Percentiles rank a stretch among this genome's conserved stretches.
These are phyloP conservation scores for Spathaspora hagerdaliae DNA, from an alignment of 805 yeast genomes.

Conservation along the genomic window DNA sequence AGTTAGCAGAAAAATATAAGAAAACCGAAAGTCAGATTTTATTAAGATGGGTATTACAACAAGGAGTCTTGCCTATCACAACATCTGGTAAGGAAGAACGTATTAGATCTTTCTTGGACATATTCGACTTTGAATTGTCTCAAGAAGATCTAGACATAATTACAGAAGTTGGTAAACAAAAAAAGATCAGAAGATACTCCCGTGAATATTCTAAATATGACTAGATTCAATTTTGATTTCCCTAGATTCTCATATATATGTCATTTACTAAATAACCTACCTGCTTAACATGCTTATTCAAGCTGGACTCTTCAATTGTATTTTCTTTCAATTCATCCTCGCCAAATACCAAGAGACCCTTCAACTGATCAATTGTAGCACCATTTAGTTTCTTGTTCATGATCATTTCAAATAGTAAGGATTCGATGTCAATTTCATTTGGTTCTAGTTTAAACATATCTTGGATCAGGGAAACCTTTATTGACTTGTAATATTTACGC, in stretches of 20 bases:
- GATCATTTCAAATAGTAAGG: conserved; percentile 31
- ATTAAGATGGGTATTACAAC: conserved; percentile 42
- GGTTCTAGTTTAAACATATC: conserved; percentile 14
- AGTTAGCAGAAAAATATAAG: conserved; percentile 35
- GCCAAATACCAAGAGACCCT: conserved; percentile 21
- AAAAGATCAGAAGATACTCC: conserved; percentile 22
- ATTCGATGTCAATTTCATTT: conserved; percentile 17
- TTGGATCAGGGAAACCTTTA: conserved; percentile 17
- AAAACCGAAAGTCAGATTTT: conserved; percentile 38
- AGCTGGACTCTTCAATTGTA: conserved; percentile 4
- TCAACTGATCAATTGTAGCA: conserved; percentile 31
- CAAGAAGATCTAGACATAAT: conserved; percentile 39
- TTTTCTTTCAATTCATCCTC: conserved; percentile 6
- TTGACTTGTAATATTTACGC: conserved; percentile 25
- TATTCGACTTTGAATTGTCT: conserved; percentile 40
- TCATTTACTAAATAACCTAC: conserved; percentile 24
- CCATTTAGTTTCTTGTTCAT: conserved; percentile 25
- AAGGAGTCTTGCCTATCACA: conserved; percentile 43
- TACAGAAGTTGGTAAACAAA: conserved; percentile 16
- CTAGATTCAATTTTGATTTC: not conserved
- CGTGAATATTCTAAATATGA: conserved; percentile 15
- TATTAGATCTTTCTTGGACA: conserved; percentile 30
- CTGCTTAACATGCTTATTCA: conserved; percentile 23
- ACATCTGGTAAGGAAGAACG: conserved; percentile 41
- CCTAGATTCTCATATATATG: conserved; percentile 5